Evolutionary conservation across 441 rosid genomes (phyloP), one percentile per base, ranked within the genome.

Genomic region (Syzygium malaccense): DNA sequence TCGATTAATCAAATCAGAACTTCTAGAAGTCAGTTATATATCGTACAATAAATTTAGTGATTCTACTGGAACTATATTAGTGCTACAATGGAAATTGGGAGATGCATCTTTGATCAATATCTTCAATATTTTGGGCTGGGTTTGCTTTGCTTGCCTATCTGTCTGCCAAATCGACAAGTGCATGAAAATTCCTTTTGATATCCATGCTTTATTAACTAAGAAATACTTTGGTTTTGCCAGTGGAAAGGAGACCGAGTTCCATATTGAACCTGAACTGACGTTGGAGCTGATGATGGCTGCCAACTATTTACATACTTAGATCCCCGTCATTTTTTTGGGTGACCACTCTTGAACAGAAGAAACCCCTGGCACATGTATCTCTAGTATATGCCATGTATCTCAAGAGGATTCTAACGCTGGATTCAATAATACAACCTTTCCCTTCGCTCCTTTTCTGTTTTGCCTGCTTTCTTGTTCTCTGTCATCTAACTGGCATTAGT

Each of bases 241-340:
- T 91, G 98, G 98, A 66, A 95, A 96, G 92, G 99, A 98, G 93
- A 95, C 97, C 2, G 98, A 97, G 91, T 97, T 98, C 91, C 96
- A 93, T 49, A 97, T 98, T 88, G 99, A 96, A 93, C 99, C 99
- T 23, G 99, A 98, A 88, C 90, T 98, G 88, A 96, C 99, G 55
- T 92, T 98, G 90, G 98, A 98, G 95, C 95, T 98, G 92, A 96
- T 98, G 98, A 98, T 96, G 99, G 99, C 99, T 91, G 99, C 99
- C 85, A 98, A 98, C 87, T 97, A 96, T 91, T 98, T 97, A 89
- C 98, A 97, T 91, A 96, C 99, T 87, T 97, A 85, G 41, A 32
- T 91, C 57, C 23, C 68, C 78, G 55, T 23, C 57, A 86, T 49
- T 48, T n/a, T 89, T 85, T 45, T 79, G 86, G 92, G 90, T 90